Conservation (phyloP, 257 asterid genomes). For the Craterostigma plantagineum region DNA sequence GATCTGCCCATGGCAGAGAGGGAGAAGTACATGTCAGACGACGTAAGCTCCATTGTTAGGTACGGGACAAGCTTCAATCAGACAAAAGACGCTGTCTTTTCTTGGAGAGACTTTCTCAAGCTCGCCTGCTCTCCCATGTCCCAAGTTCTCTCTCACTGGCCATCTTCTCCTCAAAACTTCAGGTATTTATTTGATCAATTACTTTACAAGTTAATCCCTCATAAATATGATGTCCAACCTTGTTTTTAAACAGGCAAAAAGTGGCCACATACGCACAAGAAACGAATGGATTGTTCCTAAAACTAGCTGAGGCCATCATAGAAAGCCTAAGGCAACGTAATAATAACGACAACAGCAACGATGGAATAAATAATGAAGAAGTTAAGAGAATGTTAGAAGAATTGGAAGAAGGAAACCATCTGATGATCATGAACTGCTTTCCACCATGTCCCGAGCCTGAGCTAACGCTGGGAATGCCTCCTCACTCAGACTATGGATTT, state of each 20-base stretch:
- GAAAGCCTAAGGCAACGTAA: slow-evolving; percentile 45
- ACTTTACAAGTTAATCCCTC: background rate
- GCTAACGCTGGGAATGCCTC: slow-evolving; percentile 77
- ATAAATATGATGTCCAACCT: too few species aligned
- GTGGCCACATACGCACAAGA: slow-evolving; percentile 36
- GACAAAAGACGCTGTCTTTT: slow-evolving; percentile 53
- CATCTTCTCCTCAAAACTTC: slow-evolving; percentile 63
- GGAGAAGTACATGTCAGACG: slow-evolving; percentile 69
- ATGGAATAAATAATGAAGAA: slow-evolving; percentile 10
- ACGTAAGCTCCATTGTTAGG: slow-evolving; percentile 40
- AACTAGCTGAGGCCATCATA: slow-evolving; percentile 51
- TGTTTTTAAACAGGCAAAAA: slow-evolving; percentile 28
- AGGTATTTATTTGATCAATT: too few species aligned
- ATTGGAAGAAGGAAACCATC: slow-evolving; percentile 64
- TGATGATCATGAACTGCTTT: slow-evolving; percentile 62
- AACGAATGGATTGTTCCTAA: slow-evolving; percentile 32
- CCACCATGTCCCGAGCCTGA: slow-evolving; percentile 92
- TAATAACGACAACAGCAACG: background rate
- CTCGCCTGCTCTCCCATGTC: slow-evolving; percentile 26
- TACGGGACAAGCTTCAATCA: slow-evolving; percentile 94
- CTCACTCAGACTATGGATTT: slow-evolving; percentile 83
- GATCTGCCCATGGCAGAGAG: slow-evolving; percentile 52
- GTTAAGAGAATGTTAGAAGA: slow-evolving; percentile 16
- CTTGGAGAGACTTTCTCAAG: slow-evolving; percentile 93
- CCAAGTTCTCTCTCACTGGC: slow-evolving; percentile 59